Base-by-base conservation (phyloP, 768 basidiomycete species). In the Boletus rubescentipes region DNA sequence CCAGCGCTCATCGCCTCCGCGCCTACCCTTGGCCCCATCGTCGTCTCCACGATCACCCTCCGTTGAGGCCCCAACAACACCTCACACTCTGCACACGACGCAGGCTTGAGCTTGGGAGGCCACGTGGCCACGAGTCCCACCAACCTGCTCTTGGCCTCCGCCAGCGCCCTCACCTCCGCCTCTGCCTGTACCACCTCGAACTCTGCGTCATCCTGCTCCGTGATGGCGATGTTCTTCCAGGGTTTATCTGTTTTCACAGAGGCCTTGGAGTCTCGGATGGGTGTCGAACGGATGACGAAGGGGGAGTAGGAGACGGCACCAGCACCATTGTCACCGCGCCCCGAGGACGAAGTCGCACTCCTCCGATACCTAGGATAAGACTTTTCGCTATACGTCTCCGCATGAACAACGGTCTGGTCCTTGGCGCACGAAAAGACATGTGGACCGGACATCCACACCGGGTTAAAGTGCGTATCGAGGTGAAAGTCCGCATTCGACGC, bases 381-480 rank as follows among this genome's bases (percentile, higher is more conserved):
- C 26, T 43, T n/a, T 1, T 8, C 6, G 8, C 4, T 46, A 18
- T 36, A 30, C 29, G 30, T 34, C 41, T 51, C 30, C 2, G 52
- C 58, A 31, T 30, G 39, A 9, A 59, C 43, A 38, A 71, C 32
- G 47, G 42, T 62, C 15, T 55, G 67, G 12, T 63, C 55, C 35
- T 60, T 35, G 30, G 61, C 40, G 7, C 64, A 66, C 8, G 58
- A 52, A 41, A 68, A 66, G 7, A 66, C 64, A 7, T 60, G 35
- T 35, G 61, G 59, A 38, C 66, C 60, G 2, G 59, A 52, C 58
- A 56, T 68, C 78, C 82, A 39, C 68, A 76, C 34, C 55, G 62
- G 38, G 58, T 75, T 53, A 70, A 76, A 51, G 75, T 82, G 53
- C 68, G 75, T 32, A 76, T 85, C 60, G 68, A 76, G 46, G 77